Evolutionary conservation across 2,329 filamentous ascomycete species (phyloP), one percentile per base, ranked within the genome.

Genomic region (Neonectria magnoliae): DNA sequence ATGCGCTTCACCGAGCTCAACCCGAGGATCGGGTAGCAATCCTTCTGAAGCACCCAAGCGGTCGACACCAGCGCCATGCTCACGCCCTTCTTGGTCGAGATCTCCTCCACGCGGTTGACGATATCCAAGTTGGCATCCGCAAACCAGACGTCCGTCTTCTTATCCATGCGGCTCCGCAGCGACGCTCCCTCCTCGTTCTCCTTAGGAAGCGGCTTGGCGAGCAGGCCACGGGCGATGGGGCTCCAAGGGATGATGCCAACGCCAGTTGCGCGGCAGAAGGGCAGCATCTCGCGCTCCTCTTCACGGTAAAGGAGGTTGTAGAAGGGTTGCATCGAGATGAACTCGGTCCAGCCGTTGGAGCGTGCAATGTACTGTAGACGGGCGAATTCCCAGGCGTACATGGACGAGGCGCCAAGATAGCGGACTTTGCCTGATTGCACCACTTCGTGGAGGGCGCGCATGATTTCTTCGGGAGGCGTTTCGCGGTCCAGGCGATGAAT

Each of bases 51-150:
- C 58, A 85, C 83, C 90, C 90, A 93, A 0, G 90, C 90, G 47
- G 90, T 82, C 0, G 89, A 85, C 5, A 92, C 85, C 60, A 90
- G 85, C 48, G 87, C 85, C 85, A 92, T 91, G 67, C 83, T 86
- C 74, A 86, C 83, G 1, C 80, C 83, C 68, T 84, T 83, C 77
- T 88, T 87, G 66, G 82, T 80, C 0, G 88, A 87, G 14, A 90
- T 68, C 74, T 90, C 84, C 75, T 89, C 82, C 2, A 80, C 72
- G 8, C 76, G 58, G 65, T 76, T 66, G 47, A 80, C 70, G 50
- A 81, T 75, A 14, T 73, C 70, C 44, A 72, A 8, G 22, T 73
- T 76, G 1, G 73, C 74, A 48, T 76, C 72, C 0, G 71, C 73
- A n/a, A 75, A 74, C 73, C 71, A 75, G 0, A 9, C 36, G 0